Conservation (phyloP, 2,329 filamentous ascomycete species). For the Byssoonygena ceratinophila region DNA sequence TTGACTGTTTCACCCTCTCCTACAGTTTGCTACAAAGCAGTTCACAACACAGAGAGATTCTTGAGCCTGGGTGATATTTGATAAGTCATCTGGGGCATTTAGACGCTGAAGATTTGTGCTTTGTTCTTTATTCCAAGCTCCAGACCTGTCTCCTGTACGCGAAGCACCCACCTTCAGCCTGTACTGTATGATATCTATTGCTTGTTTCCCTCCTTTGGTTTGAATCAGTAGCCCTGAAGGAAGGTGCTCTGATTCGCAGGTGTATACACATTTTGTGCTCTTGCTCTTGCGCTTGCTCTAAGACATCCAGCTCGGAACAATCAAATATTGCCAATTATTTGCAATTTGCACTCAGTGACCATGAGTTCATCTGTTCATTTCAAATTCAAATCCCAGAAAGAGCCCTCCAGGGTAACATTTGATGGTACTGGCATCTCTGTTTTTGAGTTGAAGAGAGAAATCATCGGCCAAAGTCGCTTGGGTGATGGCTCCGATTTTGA, state of each 20-base stretch:
- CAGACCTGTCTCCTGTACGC: neutral
- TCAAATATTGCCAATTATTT: constrained; percentile 16
- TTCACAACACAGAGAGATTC: neutral
- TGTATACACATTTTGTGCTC: neutral
- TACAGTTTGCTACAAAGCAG: neutral
- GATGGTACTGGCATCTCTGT: constrained; percentile 96
- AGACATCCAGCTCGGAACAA: constrained; percentile 15
- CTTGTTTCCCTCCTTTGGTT: neutral
- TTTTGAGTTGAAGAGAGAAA: constrained; percentile 97
- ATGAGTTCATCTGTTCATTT: constrained; percentile 99
- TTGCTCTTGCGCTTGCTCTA: constrained; percentile 6
- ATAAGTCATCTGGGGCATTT: neutral
- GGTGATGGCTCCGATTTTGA: constrained; percentile 96
- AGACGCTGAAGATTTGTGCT: neutral
- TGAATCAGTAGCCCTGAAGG: neutral
- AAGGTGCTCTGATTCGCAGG: neutral
- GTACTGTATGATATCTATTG: neutral
- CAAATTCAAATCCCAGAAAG: constrained; percentile 99
- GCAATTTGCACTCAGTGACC: constrained; percentile 24
- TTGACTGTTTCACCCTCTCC: neutral
- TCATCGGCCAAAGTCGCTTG: constrained; percentile 85
- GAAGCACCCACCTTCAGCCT: too few relatives aligned
- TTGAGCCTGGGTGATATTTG: neutral
- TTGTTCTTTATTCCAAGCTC: neutral
- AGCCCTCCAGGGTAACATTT: constrained; percentile 87